Evolutionary conservation across 495 filamentous ascomycete genomes (phyloP), one percentile per base, ranked within the genome.

Genomic region (Durotheca rogersii): DNA sequence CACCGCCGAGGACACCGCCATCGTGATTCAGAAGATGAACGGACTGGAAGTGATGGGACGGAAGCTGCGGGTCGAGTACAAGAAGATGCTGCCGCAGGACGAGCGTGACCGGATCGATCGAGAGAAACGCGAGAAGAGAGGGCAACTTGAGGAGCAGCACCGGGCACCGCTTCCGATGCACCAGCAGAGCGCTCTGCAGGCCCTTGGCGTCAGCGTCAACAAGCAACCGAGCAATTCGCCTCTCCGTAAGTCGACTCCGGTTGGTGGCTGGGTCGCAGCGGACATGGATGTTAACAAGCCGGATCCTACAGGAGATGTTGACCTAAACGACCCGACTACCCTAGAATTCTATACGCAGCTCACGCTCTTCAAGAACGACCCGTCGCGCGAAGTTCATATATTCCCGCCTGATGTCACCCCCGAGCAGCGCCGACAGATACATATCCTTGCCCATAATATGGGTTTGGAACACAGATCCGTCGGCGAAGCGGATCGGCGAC

Each of bases 61-160:
- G 33, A 96, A 96, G 68, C 72, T 98, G 61, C 79, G 93, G 29
- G 93, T 98, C 9, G 93, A 98, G 66, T 98, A 97, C 71, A 98
- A 98, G 78, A 98, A 97, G 75, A 98, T 98, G 93, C 80, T 98
- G 15, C 93, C 93, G 7, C 75, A 90, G 37, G 87, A 90, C 43
- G 93, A 98, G 67, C 83, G 93, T 40, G 93, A 98, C 66, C 83
- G 94, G 15, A 98, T 98, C 52, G 93, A 98, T 65, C 79, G 93
- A 19, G 93, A 97, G 71, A 98, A 98, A 81, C 80, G 93, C 33
- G 93, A 97, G 74, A 87, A 93, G 63, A 85, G 93, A 53, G 93
- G 93, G 35, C 93, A 98, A 68, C 76, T 98, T 31, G 90, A 97
- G 67, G 93, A 97, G 71, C 93, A 98, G 69, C 93, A 98, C 67